A percentile compares a stretch with the other conserved stretches of the same genome.
Evolutionary conservation across 139 green algal genomes (phyloP).

Genomic region (Asterochloris erici): DNA sequence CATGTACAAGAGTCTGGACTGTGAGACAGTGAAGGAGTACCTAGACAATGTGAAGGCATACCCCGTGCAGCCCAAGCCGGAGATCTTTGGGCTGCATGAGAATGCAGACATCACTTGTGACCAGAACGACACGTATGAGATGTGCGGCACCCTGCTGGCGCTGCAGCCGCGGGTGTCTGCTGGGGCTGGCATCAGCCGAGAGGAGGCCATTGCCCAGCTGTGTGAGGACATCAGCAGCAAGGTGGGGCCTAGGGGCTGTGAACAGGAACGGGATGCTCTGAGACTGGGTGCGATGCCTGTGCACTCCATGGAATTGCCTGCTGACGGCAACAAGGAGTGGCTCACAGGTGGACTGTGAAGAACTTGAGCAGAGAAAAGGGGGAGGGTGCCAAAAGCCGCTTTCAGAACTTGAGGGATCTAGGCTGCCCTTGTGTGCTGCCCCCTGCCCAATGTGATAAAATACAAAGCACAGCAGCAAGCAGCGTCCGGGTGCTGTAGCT

Average conservation of each 20-base stretch:
- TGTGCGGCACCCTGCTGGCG: constrained; percentile 69
- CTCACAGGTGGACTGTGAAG: too few relatives aligned
- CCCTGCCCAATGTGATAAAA: too few relatives aligned
- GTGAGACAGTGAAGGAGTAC: constrained; percentile 36
- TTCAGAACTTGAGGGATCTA: too few relatives aligned
- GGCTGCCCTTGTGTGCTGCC: too few relatives aligned
- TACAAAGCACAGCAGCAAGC: too few relatives aligned
- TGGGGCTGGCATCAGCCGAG: constrained; percentile 29
- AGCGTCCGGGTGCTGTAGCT: too few relatives aligned
- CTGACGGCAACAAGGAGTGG: too few relatives aligned
- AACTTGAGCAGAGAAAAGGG: too few relatives aligned
- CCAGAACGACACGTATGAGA: constrained; percentile 75
- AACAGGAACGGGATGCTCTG: too few relatives aligned
- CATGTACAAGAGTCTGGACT: constrained; percentile 10
- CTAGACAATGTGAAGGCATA: constrained; percentile 49
- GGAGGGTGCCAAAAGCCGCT: too few relatives aligned
- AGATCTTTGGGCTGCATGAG: constrained; percentile 61
- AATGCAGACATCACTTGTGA: constrained; percentile 68
- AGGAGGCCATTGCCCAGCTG: constrained; percentile 49
- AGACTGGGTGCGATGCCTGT: too few relatives aligned
- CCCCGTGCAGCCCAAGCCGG: constrained; percentile 39
- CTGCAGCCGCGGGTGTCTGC: constrained; percentile 66
- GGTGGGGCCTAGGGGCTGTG: constrained; percentile 10
- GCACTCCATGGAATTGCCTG: too few relatives aligned
- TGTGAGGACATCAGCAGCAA: constrained; percentile 52